phyloP scores from a whole-genome alignment of 352 stramenopile species.

The Pythium monospermum region DNA sequence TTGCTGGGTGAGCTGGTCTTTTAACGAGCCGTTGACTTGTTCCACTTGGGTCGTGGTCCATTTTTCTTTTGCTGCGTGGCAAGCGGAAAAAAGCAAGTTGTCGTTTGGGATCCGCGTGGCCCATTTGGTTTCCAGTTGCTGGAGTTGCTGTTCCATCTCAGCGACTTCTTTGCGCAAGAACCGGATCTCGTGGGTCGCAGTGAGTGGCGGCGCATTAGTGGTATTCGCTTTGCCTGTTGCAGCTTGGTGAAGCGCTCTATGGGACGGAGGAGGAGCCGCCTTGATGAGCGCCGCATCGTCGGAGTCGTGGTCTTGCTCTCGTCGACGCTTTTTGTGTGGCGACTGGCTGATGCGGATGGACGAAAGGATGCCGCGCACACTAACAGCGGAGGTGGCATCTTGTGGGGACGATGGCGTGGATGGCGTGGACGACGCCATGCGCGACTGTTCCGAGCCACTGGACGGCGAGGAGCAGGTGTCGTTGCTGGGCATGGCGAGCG shows the following conservation, averaged over 20 bases:
- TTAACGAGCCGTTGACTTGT: constrained; percentile 41
- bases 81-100: constrained; percentile 30
- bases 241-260: constrained; percentile 12
- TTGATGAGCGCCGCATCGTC: too few relatives aligned
- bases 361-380: neutral
- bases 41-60: constrained; percentile 47
- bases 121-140: constrained; percentile 41
- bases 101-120: constrained; percentile 28
- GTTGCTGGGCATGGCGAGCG: neutral
- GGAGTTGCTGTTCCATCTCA: constrained; percentile 36
- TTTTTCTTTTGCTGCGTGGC: constrained; percentile 44
- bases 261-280: too few relatives aligned
- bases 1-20: constrained; percentile 55
- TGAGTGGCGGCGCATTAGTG: constrained; percentile 8
- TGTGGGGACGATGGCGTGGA: neutral
- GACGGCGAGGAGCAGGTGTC: neutral
- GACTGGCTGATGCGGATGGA: neutral
- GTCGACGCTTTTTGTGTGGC: neutral
- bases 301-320: neutral
- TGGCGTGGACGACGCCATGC: neutral
- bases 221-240: constrained; percentile 9
- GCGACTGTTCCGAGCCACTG: neutral
- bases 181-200: constrained; percentile 41
- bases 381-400: neutral
- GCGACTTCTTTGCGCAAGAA: constrained; percentile 38